Percentiles rank a stretch among this genome's conserved stretches.
These are phyloP conservation scores for Aquilaria yunnanensis DNA, from an alignment of 345 rosid species.

Conservation along the genomic window DNA sequence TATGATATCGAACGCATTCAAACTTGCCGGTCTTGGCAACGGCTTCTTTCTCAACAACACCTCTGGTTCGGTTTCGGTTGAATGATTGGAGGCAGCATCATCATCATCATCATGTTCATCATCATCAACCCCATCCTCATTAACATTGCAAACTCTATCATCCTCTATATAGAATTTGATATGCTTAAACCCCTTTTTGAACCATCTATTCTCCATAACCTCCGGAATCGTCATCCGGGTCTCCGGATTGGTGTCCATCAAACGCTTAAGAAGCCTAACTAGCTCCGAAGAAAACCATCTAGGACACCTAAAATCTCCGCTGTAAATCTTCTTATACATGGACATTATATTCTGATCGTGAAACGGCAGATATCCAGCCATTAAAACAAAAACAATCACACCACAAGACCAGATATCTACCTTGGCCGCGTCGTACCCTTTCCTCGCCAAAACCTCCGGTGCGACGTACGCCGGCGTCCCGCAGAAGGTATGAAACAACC, in stretches of 20 bases:
- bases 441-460: slow-evolving; percentile 73
- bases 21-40: slow-evolving; percentile 50
- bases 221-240: slow-evolving; percentile 63
- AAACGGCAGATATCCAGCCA: slow-evolving; percentile 75
- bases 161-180: slow-evolving; percentile 54
- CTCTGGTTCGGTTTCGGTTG: slow-evolving; percentile 48
- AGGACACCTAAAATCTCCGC: slow-evolving; percentile 72
- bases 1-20: slow-evolving; percentile 69
- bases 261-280: slow-evolving; percentile 37
- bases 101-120: slow-evolving; percentile 4
- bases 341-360: slow-evolving; percentile 70
- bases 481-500: slow-evolving; percentile 78
- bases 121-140: slow-evolving; percentile 31
- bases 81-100: slow-evolving; percentile 37
- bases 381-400: slow-evolving; percentile 66
- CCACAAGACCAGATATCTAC: slow-evolving; percentile 96
- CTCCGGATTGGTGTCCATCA: slow-evolving; percentile 72
- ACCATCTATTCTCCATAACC: slow-evolving; percentile 76
- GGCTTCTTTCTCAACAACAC: slow-evolving; percentile 18
- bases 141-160: slow-evolving; percentile 35
- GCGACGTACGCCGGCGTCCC: slow-evolving; percentile 81
- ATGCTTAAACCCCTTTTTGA: slow-evolving; percentile 62
- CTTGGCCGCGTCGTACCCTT: slow-evolving; percentile 79
- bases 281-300: slow-evolving; percentile 73
- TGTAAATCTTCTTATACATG: slow-evolving; percentile 75